These are phyloP conservation scores for Phytophthora pini DNA, from an alignment of 352 stramenopile species.

Conservation along the genomic window DNA sequence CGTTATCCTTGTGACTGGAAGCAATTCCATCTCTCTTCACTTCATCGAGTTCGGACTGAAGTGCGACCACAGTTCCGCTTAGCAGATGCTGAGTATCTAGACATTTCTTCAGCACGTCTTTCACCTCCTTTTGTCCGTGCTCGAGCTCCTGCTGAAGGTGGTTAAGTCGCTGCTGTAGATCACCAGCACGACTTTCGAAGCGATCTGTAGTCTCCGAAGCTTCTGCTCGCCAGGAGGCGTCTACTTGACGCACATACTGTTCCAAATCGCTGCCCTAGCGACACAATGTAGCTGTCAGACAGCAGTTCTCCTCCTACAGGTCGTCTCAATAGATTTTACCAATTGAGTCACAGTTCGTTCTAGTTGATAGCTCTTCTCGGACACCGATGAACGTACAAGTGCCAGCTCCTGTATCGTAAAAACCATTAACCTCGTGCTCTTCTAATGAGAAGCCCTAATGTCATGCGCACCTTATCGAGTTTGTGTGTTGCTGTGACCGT, in stretches of 20 bases:
- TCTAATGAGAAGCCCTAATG: neutral
- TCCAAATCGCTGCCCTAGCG: constrained; percentile 40
- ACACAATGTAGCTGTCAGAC: neutral
- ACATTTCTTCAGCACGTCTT: constrained; percentile 56
- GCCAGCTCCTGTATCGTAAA: constrained; percentile 51
- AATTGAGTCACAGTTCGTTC: constrained; percentile 50
- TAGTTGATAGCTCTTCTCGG: constrained; percentile 61
- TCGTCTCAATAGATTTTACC: constrained; percentile 27
- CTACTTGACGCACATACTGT: constrained; percentile 30
- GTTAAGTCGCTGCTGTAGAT: constrained; percentile 30
- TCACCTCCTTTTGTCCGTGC: constrained; percentile 48
- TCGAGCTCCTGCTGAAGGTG: constrained; percentile 23
- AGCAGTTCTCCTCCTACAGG: neutral
- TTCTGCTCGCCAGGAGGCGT: constrained; percentile 33
- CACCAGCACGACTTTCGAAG: constrained; percentile 16
- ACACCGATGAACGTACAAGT: constrained; percentile 58
- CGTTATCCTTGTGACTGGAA: constrained; percentile 7
- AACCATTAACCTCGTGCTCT: neutral
- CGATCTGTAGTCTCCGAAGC: constrained; percentile 8
- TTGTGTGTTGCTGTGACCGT: constrained; percentile 47
- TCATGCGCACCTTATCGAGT: constrained; percentile 48
- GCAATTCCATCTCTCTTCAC: constrained; percentile 20
- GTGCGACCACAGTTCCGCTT: constrained; percentile 58
- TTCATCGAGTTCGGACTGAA: constrained; percentile 63
- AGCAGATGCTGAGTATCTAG: constrained; percentile 69